Base-by-base conservation (phyloP, 495 filamentous ascomycete species). In the Stereocaulon alpinum region DNA sequence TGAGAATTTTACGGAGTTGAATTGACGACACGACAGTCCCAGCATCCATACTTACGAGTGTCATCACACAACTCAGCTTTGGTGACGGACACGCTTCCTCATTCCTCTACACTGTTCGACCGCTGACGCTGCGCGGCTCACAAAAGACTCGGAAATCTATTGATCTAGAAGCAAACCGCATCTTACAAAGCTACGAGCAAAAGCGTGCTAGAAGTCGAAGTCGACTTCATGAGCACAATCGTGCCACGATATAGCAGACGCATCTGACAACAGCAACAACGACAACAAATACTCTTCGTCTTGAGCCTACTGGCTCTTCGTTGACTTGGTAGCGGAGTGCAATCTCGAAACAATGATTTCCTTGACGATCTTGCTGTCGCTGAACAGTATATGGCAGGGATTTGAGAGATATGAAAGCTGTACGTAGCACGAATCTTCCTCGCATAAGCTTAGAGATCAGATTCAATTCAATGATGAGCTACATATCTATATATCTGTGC, bases 371-470 rank as follows among this genome's bases (percentile, higher is more conserved):
- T 51, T 12, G 12, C 9, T 52, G 30, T 52, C 4, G 49, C 49
- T 37, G 49, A 18, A 37, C 34, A 34, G 4, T 17, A 9, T 27
- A 42, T 27, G 12, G 57, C 29, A 37, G 48, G 52, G 34, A 27
- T 29, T 55, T 40, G 24, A 22, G 32, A 24, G 27, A 22, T 14
- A 6, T n/a, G 20, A 43, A 30, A 18, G 12, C 17, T 41, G 15
- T 11, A 59, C 49, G 47, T 49, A 43, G 37, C 12, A 43, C 40
- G 48, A 27, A 47, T 48, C 58, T 20, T 42, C 44, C 32, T 29
- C 58, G 20, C 18, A 55, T 47, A 49, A 60, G 50, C 58, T 54
- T 60, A 60, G 50, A 55, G 54, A 60, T 49, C 58, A 17, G 47
- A 47, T 47, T 47, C 49, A 22, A 37, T 54, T 54, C 40, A 47